These are phyloP conservation scores for Boletus rex-veris DNA, from an alignment of 768 basidiomycete genomes.

Conservation along the genomic window DNA sequence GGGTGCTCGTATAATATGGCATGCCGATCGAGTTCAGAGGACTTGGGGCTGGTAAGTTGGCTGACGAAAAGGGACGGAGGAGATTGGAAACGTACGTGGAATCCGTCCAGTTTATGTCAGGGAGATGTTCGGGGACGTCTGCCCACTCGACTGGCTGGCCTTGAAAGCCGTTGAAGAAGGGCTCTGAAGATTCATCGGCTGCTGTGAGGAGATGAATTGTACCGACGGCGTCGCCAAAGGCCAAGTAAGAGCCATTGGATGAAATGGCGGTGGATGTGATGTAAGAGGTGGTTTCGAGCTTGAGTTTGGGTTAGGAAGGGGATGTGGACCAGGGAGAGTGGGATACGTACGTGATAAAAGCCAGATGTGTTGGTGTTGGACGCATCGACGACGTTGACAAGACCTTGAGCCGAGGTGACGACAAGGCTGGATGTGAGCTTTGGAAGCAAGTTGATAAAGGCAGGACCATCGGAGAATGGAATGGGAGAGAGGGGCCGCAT, in stretches of 20 bases:
- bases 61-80: background rate
- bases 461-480: constrained; percentile 81
- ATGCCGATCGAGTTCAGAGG: constrained; percentile 88
- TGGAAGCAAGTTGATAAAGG: constrained; percentile 80
- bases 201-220: constrained; percentile 78
- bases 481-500: constrained; percentile 82
- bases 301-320: constrained; percentile 6
- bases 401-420: constrained; percentile 75
- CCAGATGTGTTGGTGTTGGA: constrained; percentile 64
- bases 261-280: constrained; percentile 80
- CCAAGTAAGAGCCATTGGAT: constrained; percentile 85
- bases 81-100: constrained; percentile 55
- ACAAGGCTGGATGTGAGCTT: constrained; percentile 70
- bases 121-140: constrained; percentile 63
- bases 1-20: constrained; percentile 71
- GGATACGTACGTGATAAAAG: constrained; percentile 68
- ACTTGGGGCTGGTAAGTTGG: constrained; percentile 35
- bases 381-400: constrained; percentile 82
- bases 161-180: constrained; percentile 86
- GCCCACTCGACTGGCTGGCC: constrained; percentile 86
- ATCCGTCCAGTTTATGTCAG: constrained; percentile 77
- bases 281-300: constrained; percentile 74
- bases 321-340: background rate
- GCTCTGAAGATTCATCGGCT: constrained; percentile 51
- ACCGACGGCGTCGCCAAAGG: constrained; percentile 88